phyloP scores from a whole-genome alignment of 176 grass and related monocot species.

The Musa beccarii region DNA sequence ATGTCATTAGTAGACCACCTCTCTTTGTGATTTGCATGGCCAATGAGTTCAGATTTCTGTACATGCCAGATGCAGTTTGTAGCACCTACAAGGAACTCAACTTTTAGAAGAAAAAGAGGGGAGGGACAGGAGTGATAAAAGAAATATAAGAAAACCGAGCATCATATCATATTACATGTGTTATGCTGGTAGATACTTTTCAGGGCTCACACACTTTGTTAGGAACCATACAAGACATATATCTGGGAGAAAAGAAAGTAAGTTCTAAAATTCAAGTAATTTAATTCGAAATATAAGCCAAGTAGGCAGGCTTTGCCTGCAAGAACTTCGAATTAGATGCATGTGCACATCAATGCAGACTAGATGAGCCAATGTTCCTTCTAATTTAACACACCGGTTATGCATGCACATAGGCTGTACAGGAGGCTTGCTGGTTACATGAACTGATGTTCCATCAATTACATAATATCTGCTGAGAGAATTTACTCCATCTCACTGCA shows the following conservation, averaged over 20 bases:
- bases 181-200: too few relatives aligned
- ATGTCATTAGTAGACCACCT: slow-evolving; percentile 87
- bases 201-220: too few relatives aligned
- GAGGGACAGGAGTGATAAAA: not conserved
- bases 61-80: slow-evolving; percentile 86
- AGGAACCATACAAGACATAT: too few relatives aligned
- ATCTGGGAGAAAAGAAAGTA: too few relatives aligned
- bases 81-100: slow-evolving; percentile 42
- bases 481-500: not conserved
- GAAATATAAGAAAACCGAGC: too few relatives aligned
- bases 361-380: not conserved
- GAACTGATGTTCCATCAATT: too few relatives aligned
- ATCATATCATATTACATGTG: too few relatives aligned
- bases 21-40: slow-evolving; percentile 73
- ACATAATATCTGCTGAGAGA: not conserved
- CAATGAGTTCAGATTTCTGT: slow-evolving; percentile 80
- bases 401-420: not conserved
- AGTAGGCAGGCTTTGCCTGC: not conserved
- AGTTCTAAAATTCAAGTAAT: too few relatives aligned
- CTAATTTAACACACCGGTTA: not conserved
- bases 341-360: not conserved
- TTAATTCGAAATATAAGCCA: not conserved
- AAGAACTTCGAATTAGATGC: not conserved
- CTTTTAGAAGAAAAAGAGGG: not conserved
- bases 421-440: too few relatives aligned